These are phyloP conservation scores for Colletotrichum tanaceti DNA, from an alignment of 2,329 filamentous ascomycete genomes.

Conservation along the genomic window DNA sequence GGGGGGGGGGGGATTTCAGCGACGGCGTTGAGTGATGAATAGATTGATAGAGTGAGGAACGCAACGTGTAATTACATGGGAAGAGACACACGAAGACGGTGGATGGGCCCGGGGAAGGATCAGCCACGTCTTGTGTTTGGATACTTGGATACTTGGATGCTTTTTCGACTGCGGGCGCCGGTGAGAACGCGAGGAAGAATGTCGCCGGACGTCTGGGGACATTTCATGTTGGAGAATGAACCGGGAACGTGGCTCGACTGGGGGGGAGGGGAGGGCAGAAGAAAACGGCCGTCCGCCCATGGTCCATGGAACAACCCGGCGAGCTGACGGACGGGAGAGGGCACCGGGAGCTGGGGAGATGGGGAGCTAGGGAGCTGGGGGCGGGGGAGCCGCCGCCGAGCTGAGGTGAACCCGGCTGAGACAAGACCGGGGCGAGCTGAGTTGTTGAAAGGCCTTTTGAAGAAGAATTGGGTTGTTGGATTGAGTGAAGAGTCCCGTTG, in stretches of 20 bases:
- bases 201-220: background rate
- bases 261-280: too few relatives aligned
- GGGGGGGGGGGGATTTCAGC: too few relatives aligned
- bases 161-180: conserved; percentile 14
- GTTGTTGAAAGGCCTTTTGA: background rate
- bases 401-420: too few relatives aligned
- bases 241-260: background rate
- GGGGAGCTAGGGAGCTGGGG: background rate
- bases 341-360: background rate
- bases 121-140: conserved; percentile 22
- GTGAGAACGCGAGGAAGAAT: too few relatives aligned
- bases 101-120: too few relatives aligned
- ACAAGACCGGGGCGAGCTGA: background rate
- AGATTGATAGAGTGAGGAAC: background rate
- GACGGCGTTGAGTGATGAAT: background rate
- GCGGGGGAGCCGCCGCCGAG: too few relatives aligned
- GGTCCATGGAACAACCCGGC: conserved; percentile 3
- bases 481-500: too few relatives aligned
- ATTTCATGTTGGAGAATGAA: background rate
- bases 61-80: too few relatives aligned
- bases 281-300: conserved; percentile 1
- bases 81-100: background rate
- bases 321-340: background rate
- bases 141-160: too few relatives aligned
- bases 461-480: background rate